Conservation (phyloP, 2,329 filamentous ascomycete species). For the Trichoderma simmonsii region DNA sequence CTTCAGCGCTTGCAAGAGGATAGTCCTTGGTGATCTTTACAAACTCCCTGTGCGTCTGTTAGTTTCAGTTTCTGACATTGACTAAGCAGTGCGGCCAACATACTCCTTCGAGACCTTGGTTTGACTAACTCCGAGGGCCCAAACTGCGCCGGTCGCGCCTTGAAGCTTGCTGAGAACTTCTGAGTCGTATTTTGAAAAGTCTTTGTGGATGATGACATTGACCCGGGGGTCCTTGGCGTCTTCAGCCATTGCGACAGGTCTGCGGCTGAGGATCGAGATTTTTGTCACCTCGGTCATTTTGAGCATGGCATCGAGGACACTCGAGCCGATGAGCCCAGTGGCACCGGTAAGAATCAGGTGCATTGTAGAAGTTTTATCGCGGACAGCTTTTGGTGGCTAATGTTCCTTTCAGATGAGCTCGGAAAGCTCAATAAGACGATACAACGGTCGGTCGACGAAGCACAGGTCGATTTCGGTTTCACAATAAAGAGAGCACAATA, state of each 20-base stretch:
- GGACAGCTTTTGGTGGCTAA: background rate
- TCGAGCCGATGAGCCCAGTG: conserved; percentile 18
- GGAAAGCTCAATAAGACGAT: background rate
- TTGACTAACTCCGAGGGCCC: conserved; percentile 6
- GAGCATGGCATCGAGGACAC: conserved; percentile 18
- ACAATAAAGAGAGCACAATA: too few species aligned
- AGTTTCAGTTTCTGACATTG: background rate
- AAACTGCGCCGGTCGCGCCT: conserved; percentile 17
- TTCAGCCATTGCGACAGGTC: conserved; percentile 16
- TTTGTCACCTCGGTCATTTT: conserved; percentile 15
- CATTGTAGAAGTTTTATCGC: background rate
- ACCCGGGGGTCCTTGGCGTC: conserved; percentile 8
- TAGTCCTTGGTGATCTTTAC: background rate
- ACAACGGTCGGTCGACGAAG: background rate
- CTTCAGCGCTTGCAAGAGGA: background rate
- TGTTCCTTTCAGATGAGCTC: background rate
- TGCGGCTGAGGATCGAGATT: conserved; percentile 19
- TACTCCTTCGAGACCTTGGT: conserved; percentile 11
- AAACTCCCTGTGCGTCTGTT: background rate
- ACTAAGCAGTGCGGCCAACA: background rate
- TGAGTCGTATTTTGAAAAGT: conserved; percentile 11
- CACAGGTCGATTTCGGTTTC: background rate
- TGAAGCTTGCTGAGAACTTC: conserved; percentile 12
- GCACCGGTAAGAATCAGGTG: conserved; percentile 19
- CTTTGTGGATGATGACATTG: conserved; percentile 18